Base-by-base conservation (phyloP, 2,329 filamentous ascomycete species). In the Fusarium avenaceum region DNA sequence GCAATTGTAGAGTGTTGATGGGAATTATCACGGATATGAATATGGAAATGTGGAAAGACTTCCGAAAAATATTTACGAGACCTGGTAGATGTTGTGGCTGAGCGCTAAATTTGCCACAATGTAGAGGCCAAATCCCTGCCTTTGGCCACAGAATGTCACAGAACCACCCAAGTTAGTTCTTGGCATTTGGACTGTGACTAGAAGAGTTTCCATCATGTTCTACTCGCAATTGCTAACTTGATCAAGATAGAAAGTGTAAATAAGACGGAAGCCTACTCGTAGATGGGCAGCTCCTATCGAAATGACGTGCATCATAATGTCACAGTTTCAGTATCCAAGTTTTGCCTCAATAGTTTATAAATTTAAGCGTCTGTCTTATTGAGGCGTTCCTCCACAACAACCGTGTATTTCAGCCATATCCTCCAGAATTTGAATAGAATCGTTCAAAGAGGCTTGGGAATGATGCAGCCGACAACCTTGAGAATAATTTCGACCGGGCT, bases 301-400 rank as follows among this genome's bases (percentile, higher is more conserved):
- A 10, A 35, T 2, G 17, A 4, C 15, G n/a, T 10, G 6, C 6
- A 39, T 28, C 19, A 10, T 2, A 30, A 14, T 11, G n/a, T 40
- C 50, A 53, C 19, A 19, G 7, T 4, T 20, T 14, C 24, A n/a
- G n/a, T 22, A 40, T 4, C 0, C 14, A 2, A n/a, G 4, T 8
- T n/a, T 19, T 20, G 40, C 50, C 50, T 46, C 42, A 22, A 7
- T 19, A 33, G 0, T 15, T 56, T 40, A 14, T 58, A 33, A 58
- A 58, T 58, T 58, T 7, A 33, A 56, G 56, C 42, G 46, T n/a
- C 15, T 20, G 50, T 26, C 15, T 28, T 1, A 38, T 4, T 1
- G 15, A 56, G 50, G 50, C 42, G 7, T n/a, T 32, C 15, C 15
- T 46, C 20, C 5, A 0, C 19, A 33, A 40, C 32, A 55, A 9